Base-by-base conservation (phyloP, 371 early-diverging fungal species). In the Mortierella sp. region DNA sequence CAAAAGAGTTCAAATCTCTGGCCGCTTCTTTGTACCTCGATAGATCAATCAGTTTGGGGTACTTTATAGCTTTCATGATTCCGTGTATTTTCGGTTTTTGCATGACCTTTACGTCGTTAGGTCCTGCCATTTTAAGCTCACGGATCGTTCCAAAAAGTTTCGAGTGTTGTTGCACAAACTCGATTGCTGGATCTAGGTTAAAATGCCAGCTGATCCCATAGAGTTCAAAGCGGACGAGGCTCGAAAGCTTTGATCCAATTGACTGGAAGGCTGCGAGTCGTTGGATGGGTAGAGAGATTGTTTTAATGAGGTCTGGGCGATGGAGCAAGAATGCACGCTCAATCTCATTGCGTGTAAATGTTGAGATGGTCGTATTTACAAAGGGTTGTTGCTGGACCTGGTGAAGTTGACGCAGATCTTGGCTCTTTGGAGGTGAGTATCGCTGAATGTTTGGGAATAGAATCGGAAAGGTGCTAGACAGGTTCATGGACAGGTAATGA, bases 371-470 rank as follows among this genome's bases (percentile, higher is more conserved):
- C 22, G 53, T 56, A 35, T 32, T 58, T 47, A 56, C 31, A 22
- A 26, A n/a, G 19, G 23, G 66, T 22, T 57, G 26, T 5, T 13
- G 57, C 32, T 8, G 23, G 42, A 15, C 22, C 40, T 40, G 32
- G 28, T 29, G 35, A 54, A 6, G 54, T 19, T 2, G 68, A 67
- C 13, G 29, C 2, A 17, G 37, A 10, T 1, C 17, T 2, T 10
- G 56, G 23, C 10, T 6, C 32, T n/a, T 10, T 5, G 61, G 68
- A 6, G 66, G 53, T 4, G 68, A 47, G 28, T 72, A 56, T 8
- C 66, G 58, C 54, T 78, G 69, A 26, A 78, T 72, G 43, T 78
- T 72, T 2, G 78, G 78, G 28, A 78, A 78, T 31, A 72, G 47
- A n/a, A 66, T 65, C 1, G 66, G 69, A 10, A 78, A 78, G 8